A percentile compares a stretch with the other conserved stretches of the same genome.
Evolutionary conservation across 1,139 yeast genomes (phyloP).

Genomic region (Blastobotrys indianensis): DNA sequence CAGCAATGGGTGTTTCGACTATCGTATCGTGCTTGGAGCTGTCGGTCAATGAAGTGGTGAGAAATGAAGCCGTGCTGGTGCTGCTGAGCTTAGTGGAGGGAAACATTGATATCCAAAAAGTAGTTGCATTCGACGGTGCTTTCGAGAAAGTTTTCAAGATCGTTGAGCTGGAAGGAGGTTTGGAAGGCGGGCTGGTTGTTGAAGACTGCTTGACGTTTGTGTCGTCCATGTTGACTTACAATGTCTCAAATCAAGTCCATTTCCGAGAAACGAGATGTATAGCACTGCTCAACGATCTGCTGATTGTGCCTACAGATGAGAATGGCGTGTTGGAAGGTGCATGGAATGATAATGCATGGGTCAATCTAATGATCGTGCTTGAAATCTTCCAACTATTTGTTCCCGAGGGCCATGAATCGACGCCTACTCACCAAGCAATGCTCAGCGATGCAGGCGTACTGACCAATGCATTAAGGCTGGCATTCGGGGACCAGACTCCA

Average conservation of each 20-base stretch:
- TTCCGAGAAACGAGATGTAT: slow-evolving; percentile 83
- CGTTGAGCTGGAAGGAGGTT: slow-evolving; percentile 82
- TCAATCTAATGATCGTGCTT: slow-evolving; percentile 56
- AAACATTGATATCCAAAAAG: slow-evolving; percentile 80
- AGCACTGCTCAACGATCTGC: slow-evolving; percentile 53
- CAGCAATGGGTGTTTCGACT: slow-evolving; percentile 76
- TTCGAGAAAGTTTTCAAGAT: slow-evolving; percentile 76
- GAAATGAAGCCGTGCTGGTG: slow-evolving; percentile 78
- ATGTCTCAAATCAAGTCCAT: slow-evolving; percentile 83
- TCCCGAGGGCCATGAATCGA: slow-evolving; percentile 64
- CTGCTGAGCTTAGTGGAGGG: slow-evolving; percentile 77
- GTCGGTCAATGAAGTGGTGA: slow-evolving; percentile 64
- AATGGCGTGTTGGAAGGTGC: slow-evolving; percentile 27
- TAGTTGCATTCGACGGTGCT: slow-evolving; percentile 91
- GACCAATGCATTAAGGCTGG: slow-evolving; percentile 58
- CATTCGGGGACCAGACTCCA: slow-evolving; percentile 58
- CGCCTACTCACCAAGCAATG: slow-evolving; percentile 54
- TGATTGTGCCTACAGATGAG: slow-evolving; percentile 49
- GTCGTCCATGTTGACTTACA: slow-evolving; percentile 67
- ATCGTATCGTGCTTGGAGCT: slow-evolving; percentile 52
- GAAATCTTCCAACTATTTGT: slow-evolving; percentile 74
- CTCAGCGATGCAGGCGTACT: slow-evolving; percentile 61
- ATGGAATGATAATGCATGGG: slow-evolving; percentile 19
- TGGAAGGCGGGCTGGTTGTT: slow-evolving; percentile 82
- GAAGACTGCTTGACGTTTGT: slow-evolving; percentile 81